These are phyloP conservation scores for Diplocarpon rosae DNA, from an alignment of 2,329 filamentous ascomycete genomes.

Conservation along the genomic window DNA sequence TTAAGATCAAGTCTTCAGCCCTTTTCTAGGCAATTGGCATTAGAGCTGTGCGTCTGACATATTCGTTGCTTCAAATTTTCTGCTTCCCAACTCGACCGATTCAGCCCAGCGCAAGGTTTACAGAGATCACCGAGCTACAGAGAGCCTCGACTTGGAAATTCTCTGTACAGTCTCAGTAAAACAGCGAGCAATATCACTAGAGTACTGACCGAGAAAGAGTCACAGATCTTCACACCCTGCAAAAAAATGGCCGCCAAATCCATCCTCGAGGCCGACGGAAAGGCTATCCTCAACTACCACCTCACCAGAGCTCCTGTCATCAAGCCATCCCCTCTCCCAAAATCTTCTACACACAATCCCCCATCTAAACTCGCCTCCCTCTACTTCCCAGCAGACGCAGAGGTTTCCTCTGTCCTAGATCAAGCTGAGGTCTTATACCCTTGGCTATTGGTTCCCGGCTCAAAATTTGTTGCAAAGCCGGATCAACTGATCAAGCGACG, in stretches of 20 bases:
- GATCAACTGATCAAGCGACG: conserved; percentile 99
- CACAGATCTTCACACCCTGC: conserved; percentile 19
- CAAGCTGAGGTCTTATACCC: conserved; percentile 95
- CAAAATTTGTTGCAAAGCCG: conserved; percentile 97
- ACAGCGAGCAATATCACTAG: background rate
- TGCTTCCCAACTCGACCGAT: too few species aligned
- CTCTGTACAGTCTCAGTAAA: conserved; percentile 9
- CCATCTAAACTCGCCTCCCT: conserved; percentile 83
- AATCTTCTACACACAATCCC: conserved; percentile 79
- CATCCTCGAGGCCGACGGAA: conserved; percentile 98
- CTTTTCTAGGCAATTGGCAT: too few species aligned
- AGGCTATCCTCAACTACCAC: conserved; percentile 99
- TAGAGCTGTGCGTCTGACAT: too few species aligned
- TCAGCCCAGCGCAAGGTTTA: too few species aligned
- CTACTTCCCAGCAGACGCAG: conserved; percentile 82
- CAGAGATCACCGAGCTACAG: background rate
- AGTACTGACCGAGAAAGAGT: conserved; percentile 11
- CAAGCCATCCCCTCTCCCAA: conserved; percentile 90
- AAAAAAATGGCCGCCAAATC: conserved; percentile 84
- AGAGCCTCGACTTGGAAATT: background rate
- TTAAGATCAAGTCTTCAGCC: too few species aligned
- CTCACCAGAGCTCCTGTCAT: conserved; percentile 94
- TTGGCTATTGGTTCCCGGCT: conserved; percentile 73
- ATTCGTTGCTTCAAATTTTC: too few species aligned
- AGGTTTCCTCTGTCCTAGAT: conserved; percentile 75